Percentiles rank a stretch among this genome's conserved stretches.
These are phyloP conservation scores for Phytophthora boehmeriae DNA, from an alignment of 352 stramenopile genomes.

Conservation along the genomic window DNA sequence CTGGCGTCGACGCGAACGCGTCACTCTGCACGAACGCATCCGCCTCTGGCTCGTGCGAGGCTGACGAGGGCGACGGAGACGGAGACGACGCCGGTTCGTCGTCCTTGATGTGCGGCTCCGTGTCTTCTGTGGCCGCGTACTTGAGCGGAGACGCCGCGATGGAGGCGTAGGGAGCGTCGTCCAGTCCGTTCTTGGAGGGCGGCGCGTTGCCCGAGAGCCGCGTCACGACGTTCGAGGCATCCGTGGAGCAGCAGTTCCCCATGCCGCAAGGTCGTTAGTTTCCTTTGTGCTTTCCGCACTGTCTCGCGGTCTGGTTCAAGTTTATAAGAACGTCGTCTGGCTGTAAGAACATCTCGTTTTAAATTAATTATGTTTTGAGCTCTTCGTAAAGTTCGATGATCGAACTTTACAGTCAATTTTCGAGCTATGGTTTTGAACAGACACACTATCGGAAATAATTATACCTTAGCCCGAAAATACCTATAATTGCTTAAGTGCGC, in stretches of 20 bases:
- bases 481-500: no score
- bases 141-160: constrained; percentile 26
- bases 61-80: constrained; percentile 13
- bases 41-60: constrained; percentile 21
- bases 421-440: no score
- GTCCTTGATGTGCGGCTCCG: constrained; percentile 25
- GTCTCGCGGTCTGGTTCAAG: not conserved
- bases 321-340: not conserved
- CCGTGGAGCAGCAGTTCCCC: constrained; percentile 87
- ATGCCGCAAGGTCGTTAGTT: constrained; percentile 33
- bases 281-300: constrained; percentile 35
- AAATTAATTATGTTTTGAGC: not conserved
- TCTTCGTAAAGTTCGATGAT: not conserved
- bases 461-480: no score
- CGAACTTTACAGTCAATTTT: no score
- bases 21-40: constrained; percentile 37
- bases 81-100: constrained; percentile 23
- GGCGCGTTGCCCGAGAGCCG: constrained; percentile 14
- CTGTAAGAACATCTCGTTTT: no score
- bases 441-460: no score
- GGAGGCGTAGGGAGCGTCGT: constrained; percentile 26
- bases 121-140: constrained; percentile 27
- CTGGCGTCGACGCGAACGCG: constrained; percentile 17
- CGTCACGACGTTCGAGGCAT: constrained; percentile 52
- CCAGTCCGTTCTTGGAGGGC: constrained; percentile 9